Evolutionary conservation across 345 rosid genomes (phyloP).

Genomic region (Gossypium ekmanianum): DNA sequence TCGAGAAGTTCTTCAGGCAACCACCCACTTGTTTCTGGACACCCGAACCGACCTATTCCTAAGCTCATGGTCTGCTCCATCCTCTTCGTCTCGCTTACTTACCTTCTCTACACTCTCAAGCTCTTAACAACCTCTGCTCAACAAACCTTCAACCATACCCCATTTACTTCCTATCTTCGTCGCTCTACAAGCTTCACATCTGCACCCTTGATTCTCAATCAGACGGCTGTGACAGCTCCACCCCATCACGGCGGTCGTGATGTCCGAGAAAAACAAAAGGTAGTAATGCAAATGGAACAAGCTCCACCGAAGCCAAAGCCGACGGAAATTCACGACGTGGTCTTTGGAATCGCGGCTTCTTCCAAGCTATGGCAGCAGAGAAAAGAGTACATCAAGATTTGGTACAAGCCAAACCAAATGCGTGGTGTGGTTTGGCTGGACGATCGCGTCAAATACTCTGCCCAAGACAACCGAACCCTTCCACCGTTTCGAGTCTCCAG

Average conservation of each 20-base stretch:
- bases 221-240: constrained; percentile 9
- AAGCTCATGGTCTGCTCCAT: constrained; percentile 62
- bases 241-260: constrained; percentile 10
- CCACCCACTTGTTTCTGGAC: constrained; percentile 31
- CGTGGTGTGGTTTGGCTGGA: constrained; percentile 91
- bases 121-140: constrained; percentile 54
- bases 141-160: constrained; percentile 7
- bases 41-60: constrained; percentile 45
- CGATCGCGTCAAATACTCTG: constrained; percentile 30
- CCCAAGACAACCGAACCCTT: constrained; percentile 30
- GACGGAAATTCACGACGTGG: constrained; percentile 60
- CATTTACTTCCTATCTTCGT: constrained; percentile 18
- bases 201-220: constrained; percentile 27
- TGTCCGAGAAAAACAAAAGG: constrained; percentile 10
- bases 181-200: constrained; percentile 21
- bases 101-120: constrained; percentile 79
- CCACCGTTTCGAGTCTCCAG: constrained; percentile 69
- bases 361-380: constrained; percentile 85
- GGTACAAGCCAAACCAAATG: constrained; percentile 69
- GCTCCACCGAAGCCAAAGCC: constrained; percentile 6
- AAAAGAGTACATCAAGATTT: constrained; percentile 85
- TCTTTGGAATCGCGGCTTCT: constrained; percentile 92
- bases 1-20: constrained; percentile 35
- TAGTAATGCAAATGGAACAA: neutral
- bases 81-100: constrained; percentile 66